Evolutionary conservation across 2,329 filamentous ascomycete genomes (phyloP), one percentile per base, ranked within the genome.

Genomic region (Phialocephala sp.): DNA sequence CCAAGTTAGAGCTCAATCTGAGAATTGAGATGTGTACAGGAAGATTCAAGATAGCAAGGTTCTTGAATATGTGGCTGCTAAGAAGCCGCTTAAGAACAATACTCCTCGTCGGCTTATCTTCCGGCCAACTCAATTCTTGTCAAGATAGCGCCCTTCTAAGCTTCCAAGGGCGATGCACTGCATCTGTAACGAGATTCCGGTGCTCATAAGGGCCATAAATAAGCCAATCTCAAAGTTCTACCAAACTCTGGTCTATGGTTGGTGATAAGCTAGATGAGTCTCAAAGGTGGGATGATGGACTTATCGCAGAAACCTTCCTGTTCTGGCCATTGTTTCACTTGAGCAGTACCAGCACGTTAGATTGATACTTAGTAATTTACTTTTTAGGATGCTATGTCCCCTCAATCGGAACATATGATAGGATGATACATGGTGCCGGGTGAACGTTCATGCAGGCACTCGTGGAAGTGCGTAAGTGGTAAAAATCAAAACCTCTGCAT

Each of bases 281-380:
- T 41, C 36, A 24, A 57, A 57, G 20, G 55, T 57, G 55, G 55
- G 55, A 41, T 57, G 55, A 18, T 56, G 11, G 20, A n/a, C 35
- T 22, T 5, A 20, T 57, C 55, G 55, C 36, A 32, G 14, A 37
- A 37, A 57, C 35, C n/a, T 57, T 57, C 55, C 55, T 57, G 36
- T 57, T 57, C 35, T 18, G 27, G 52, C 2, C 8, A 18, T 24
- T 9, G 11, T 24, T 24, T 50, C 8, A 9, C 6, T 54, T 32
- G 50, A 54, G 24, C 8, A 18, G 5, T 18, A 8, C 6, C 22
- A 18, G 22, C 4, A 15, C 15, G 24, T 54, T 54, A 9, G 24
- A 35, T 54, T n/a, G 12, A 35, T 15, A 35, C 27, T 32, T 32
- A 32, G 3, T 32, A 32, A 32, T 32, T 32, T 32, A 32, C 50